Evolutionary conservation across 441 rosid species (phyloP).

Genomic region (Adansonia madagascariensis): DNA sequence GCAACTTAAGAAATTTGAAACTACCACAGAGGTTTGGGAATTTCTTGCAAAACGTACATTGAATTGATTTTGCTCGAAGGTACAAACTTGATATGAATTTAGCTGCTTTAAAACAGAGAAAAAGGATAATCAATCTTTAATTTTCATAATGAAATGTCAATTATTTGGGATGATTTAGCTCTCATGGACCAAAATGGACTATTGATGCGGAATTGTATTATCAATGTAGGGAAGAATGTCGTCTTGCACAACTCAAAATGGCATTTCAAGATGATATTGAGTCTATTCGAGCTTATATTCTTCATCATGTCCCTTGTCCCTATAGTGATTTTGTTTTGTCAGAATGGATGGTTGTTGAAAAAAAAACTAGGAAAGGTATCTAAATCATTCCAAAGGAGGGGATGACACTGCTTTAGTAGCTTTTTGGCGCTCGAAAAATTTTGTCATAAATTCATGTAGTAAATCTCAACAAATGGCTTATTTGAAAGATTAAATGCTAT

Average conservation of each 20-base stretch:
- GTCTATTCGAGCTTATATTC: background rate
- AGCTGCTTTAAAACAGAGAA: background rate
- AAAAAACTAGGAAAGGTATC: too few relatives aligned
- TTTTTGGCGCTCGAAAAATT: too few relatives aligned
- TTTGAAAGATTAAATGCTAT: too few relatives aligned
- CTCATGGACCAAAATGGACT: background rate
- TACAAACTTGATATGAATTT: background rate
- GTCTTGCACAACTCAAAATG: background rate
- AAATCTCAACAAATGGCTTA: too few relatives aligned
- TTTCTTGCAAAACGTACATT: background rate
- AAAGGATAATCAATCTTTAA: background rate
- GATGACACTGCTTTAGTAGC: too few relatives aligned
- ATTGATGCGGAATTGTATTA: background rate
- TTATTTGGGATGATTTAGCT: background rate
- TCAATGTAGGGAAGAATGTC: background rate
- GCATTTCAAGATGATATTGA: conserved; percentile 15
- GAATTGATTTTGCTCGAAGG: background rate
- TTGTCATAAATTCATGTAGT: too few relatives aligned
- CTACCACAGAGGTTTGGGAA: background rate
- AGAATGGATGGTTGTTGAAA: too few relatives aligned
- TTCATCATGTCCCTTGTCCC: background rate
- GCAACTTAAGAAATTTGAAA: background rate
- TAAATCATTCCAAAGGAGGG: too few relatives aligned
- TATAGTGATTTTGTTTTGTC: background rate
- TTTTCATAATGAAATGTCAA: background rate